phyloP scores from a whole-genome alignment of 2,329 filamentous ascomycete species.

The Xylariaceae sp. region DNA sequence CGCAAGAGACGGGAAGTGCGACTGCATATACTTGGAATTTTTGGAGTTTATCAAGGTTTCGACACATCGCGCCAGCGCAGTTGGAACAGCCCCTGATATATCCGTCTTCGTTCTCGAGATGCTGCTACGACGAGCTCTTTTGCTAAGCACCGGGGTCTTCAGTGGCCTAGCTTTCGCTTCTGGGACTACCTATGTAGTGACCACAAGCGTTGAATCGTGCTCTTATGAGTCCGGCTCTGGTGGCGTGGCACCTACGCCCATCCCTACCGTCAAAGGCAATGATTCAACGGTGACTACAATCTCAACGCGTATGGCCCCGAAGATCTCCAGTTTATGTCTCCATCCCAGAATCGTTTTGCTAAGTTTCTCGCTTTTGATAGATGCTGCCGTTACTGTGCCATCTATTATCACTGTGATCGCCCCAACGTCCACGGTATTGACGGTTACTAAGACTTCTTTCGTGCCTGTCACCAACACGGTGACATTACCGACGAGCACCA shows the following conservation, averaged over 20 bases:
- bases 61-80: background rate
- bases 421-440: slow-evolving; percentile 1
- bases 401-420: slow-evolving; percentile 1
- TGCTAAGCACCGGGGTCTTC: slow-evolving; percentile 3
- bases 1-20: background rate
- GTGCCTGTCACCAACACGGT: background rate
- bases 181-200: background rate
- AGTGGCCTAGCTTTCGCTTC: background rate
- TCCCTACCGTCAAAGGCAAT: background rate
- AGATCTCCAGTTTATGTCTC: background rate
- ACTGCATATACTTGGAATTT: background rate
- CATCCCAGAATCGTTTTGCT: background rate
- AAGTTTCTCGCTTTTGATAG: background rate
- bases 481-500: slow-evolving; percentile 2
- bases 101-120: slow-evolving; percentile 1
- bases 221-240: slow-evolving; percentile 2
- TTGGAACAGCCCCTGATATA: background rate
- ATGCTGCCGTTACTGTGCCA: background rate
- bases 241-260: slow-evolving; percentile 3
- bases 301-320: background rate
- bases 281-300: background rate
- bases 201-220: slow-evolving; percentile 3
- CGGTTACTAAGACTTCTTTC: background rate
- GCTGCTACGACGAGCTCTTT: slow-evolving; percentile 4
- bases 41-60: background rate